A percentile compares a stretch with the other conserved stretches of the same genome.
Conservation (phyloP, 139 green algal species). For the Pleodorina starrii region DNA sequence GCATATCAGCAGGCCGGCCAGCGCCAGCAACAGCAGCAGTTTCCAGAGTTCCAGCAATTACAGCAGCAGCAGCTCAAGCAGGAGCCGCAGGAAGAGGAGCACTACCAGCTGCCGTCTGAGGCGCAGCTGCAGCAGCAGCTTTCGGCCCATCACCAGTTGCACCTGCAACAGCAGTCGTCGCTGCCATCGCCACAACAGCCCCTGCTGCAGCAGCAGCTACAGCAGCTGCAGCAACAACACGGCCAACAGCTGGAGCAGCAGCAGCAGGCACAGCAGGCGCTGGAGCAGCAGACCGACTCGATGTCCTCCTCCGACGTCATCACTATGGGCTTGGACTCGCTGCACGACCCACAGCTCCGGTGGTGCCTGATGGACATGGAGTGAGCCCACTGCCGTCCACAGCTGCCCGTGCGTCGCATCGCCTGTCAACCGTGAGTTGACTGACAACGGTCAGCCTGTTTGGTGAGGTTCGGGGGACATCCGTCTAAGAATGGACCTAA, state of each 20-base stretch:
- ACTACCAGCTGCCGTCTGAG: no score
- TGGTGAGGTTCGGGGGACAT: no score
- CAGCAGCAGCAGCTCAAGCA: background rate
- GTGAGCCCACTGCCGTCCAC: background rate
- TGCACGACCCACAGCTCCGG: background rate
- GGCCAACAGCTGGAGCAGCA: background rate
- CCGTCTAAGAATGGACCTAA: no score
- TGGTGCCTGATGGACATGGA: background rate
- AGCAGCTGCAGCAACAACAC: background rate
- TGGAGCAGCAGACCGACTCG: background rate
- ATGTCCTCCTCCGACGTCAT: background rate
- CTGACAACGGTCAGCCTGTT: no score
- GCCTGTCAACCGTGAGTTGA: no score
- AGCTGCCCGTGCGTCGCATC: no score
- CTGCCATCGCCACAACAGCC: no score
- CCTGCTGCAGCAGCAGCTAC: background rate
- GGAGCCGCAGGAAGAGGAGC: background rate
- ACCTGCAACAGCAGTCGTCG: no score
- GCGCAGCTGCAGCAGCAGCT: no score
- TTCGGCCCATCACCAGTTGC: no score
- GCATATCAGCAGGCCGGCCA: background rate
- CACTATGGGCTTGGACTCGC: background rate
- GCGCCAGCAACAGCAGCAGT: background rate
- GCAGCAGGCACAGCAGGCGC: background rate
- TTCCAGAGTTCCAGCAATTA: background rate